Evolutionary conservation across 495 filamentous ascomycete species (phyloP).

Genomic region (Penicillium egyptiacum): DNA sequence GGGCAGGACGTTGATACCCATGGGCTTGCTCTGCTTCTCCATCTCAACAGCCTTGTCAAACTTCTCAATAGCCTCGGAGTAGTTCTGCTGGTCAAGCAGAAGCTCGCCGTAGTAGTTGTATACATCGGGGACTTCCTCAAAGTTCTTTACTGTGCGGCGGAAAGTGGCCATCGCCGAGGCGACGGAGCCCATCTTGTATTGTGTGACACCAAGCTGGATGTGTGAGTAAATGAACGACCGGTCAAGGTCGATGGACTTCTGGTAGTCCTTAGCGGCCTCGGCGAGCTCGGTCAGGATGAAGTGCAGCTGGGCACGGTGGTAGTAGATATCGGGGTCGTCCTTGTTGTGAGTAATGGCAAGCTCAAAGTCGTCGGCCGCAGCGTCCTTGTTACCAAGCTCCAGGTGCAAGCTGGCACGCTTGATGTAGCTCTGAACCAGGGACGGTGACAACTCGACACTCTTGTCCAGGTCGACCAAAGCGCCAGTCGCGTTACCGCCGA

Average conservation of each 20-base stretch:
- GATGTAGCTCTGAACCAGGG: constrained; percentile 93
- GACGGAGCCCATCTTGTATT: constrained; percentile 99
- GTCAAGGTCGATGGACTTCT: constrained; percentile 98
- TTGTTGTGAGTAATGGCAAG: constrained; percentile 81
- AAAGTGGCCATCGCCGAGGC: constrained; percentile 99
- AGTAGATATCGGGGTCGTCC: constrained; percentile 96
- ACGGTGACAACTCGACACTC: constrained; percentile 85
- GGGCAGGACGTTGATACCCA: constrained; percentile 94
- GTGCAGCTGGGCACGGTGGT: constrained; percentile 97
- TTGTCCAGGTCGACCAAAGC: constrained; percentile 83
- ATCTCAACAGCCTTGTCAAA: constrained; percentile 97
- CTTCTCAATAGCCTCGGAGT: constrained; percentile 92
- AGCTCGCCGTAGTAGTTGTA: constrained; percentile 99
- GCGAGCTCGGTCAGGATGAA: constrained; percentile 94
- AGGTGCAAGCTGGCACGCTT: constrained; percentile 98
- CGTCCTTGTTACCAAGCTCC: constrained; percentile 88
- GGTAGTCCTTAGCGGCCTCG: constrained; percentile 95
- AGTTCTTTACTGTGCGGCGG: constrained; percentile 96
- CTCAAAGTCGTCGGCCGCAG: constrained; percentile 84
- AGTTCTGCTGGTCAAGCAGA: constrained; percentile 96
- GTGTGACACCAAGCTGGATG: constrained; percentile 98
- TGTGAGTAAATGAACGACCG: constrained; percentile 96
- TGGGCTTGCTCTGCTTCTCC: constrained; percentile 90
- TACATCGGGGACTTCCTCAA: constrained; percentile 91
- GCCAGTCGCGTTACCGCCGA: constrained; percentile 79